A percentile compares a stretch with the other conserved stretches of the same genome.
Conservation (phyloP, 176 grass and related monocot genomes). For the Sorghum bicolor region DNA sequence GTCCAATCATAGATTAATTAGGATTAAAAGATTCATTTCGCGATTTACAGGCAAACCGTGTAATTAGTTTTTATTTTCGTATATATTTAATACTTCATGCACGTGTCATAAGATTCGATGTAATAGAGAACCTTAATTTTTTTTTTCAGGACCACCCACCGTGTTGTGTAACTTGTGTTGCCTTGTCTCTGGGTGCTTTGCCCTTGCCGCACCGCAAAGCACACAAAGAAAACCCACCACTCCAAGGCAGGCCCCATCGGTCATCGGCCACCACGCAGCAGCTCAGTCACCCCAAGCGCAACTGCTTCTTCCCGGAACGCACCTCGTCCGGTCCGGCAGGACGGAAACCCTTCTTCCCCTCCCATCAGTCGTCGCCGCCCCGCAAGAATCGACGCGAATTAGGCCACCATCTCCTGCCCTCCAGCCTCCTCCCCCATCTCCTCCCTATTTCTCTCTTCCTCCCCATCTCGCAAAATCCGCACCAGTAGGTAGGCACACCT, state of each 20-base stretch:
- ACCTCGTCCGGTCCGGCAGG: not conserved
- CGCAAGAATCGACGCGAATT: constrained; percentile 6
- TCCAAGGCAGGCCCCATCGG: not conserved
- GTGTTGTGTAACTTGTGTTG: not conserved
- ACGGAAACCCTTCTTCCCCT: not conserved
- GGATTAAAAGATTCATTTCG: too few relatives aligned
- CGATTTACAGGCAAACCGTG: too few relatives aligned
- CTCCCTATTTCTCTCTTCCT: not conserved
- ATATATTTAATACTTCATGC: too few relatives aligned
- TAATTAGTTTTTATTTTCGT: too few relatives aligned
- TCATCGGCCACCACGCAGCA: not conserved
- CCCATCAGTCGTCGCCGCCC: not conserved
- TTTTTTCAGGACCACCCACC: too few relatives aligned
- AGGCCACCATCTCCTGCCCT: not conserved
- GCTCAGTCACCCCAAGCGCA: not conserved
- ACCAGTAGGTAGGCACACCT: not conserved
- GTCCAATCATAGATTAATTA: too few relatives aligned
- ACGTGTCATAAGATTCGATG: too few relatives aligned
- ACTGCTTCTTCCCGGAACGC: constrained; percentile 28
- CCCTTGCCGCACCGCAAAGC: not conserved
- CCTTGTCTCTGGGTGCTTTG: not conserved
- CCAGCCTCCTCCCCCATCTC: too few relatives aligned
- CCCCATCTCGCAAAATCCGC: not conserved
- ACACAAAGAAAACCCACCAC: not conserved
- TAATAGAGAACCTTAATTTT: too few relatives aligned